Evolutionary conservation across 129 eudicot genomes (phyloP).

Genomic region (Centaurea solstitialis): DNA sequence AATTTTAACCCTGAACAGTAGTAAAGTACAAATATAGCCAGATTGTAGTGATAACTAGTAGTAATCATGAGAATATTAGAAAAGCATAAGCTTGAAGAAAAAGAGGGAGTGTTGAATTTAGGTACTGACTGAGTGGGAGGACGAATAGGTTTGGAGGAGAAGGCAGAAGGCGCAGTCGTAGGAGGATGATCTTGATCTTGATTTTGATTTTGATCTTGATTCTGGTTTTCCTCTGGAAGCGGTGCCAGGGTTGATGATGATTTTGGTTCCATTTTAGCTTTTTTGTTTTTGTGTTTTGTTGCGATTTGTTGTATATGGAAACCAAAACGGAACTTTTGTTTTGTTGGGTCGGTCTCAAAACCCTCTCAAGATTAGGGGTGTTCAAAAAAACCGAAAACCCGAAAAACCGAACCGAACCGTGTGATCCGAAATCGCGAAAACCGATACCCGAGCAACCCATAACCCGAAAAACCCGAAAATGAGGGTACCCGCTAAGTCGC

Average conservation of each 20-base stretch:
- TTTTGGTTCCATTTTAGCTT: slow-evolving; percentile 18
- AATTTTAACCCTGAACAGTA: neutral
- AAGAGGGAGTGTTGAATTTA: neutral
- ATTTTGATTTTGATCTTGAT: neutral
- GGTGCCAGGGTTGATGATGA: slow-evolving; percentile 22
- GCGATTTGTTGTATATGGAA: neutral
- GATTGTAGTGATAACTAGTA: neutral
- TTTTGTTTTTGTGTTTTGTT: neutral
- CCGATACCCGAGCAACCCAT: no score
- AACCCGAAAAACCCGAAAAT: no score
- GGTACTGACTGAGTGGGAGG: slow-evolving; percentile 53
- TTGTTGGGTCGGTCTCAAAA: no score
- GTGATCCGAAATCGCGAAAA: no score
- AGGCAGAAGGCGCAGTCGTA: no score
- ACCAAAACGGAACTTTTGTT: neutral
- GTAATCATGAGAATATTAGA: neutral
- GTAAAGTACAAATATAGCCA: no score
- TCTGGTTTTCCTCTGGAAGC: slow-evolving; percentile 30
- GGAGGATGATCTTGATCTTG: neutral
- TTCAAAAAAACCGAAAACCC: no score
- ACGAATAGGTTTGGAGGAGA: slow-evolving; percentile 56
- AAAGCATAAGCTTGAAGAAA: no score
- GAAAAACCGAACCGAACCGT: no score
- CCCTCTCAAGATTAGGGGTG: no score
- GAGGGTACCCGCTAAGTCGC: no score